A percentile compares a stretch with the other conserved stretches of the same genome.
phyloP scores from a whole-genome alignment of 164 flowering plant genomes.

The Berberis thunbergii region DNA sequence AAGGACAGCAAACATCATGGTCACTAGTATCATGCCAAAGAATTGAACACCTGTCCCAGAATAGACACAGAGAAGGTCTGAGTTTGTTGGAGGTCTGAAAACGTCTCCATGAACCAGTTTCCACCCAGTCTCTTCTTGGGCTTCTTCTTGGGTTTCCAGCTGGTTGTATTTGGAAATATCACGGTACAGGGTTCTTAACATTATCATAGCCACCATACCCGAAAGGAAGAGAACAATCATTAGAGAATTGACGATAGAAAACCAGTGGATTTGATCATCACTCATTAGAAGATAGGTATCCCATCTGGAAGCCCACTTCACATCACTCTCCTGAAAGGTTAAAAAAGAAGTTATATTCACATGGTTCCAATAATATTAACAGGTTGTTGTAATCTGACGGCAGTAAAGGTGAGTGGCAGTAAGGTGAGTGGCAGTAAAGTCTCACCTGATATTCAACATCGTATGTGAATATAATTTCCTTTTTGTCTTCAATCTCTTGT shows the following conservation, averaged over 20 bases:
- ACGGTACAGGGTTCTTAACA: conserved; percentile 79
- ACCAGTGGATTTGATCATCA: conserved; percentile 88
- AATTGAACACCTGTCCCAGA: conserved; percentile 91
- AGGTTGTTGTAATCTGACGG: neutral
- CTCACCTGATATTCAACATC: conserved; percentile 79
- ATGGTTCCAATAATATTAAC: neutral
- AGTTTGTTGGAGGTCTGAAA: conserved; percentile 68
- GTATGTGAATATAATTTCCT: conserved; percentile 83
- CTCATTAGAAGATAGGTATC: conserved; percentile 79
- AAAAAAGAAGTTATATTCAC: neutral
- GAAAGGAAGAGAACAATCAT: conserved; percentile 91
- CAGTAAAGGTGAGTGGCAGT: neutral
- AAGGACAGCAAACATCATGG: conserved; percentile 78
- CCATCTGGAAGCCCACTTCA: conserved; percentile 93
- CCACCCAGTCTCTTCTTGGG: conserved; percentile 95
- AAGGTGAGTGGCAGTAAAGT: neutral
- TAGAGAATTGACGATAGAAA: conserved; percentile 78
- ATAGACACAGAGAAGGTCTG: conserved; percentile 76
- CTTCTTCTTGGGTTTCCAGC: conserved; percentile 89
- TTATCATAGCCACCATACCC: conserved; percentile 91
- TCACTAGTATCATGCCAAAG: conserved; percentile 77
- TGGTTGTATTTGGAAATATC: conserved; percentile 89
- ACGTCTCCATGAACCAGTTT: conserved; percentile 92
- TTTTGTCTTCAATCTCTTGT: conserved; percentile 73
- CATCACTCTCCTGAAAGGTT: conserved; percentile 44